phyloP scores from a whole-genome alignment of 1,139 yeast species.

The Saccharomyces hybrid region DNA sequence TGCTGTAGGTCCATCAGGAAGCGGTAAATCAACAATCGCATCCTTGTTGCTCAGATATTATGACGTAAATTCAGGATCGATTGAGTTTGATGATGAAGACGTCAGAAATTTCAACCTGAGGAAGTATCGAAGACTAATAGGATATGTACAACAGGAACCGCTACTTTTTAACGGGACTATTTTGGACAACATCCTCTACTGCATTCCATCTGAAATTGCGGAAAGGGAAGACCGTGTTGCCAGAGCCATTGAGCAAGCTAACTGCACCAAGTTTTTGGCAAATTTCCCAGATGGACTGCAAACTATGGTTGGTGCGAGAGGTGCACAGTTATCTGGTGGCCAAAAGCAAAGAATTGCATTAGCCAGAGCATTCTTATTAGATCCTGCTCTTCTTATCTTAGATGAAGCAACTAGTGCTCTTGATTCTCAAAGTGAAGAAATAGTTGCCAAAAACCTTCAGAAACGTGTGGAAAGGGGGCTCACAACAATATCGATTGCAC shows the following conservation, averaged over 20 bases:
- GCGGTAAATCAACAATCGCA: constrained; percentile 84
- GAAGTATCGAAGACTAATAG: constrained; percentile 65
- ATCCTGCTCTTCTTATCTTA: constrained; percentile 58
- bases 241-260: constrained; percentile 45
- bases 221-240: constrained; percentile 27
- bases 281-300: constrained; percentile 76
- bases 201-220: constrained; percentile 45
- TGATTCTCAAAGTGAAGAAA: constrained; percentile 64
- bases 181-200: constrained; percentile 71
- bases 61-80: constrained; percentile 50
- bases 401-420: constrained; percentile 80
- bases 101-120: constrained; percentile 59
- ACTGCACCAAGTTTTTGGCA: constrained; percentile 58
- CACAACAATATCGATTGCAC: constrained; percentile 90
- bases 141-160: constrained; percentile 89
- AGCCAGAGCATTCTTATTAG: constrained; percentile 66
- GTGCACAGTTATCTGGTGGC: constrained; percentile 78
- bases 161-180: constrained; percentile 71
- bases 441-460: constrained; percentile 53
- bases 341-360: constrained; percentile 86
- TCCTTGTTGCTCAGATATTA: constrained; percentile 67
- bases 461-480: constrained; percentile 63
- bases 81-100: constrained; percentile 59
- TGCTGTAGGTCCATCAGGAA: constrained; percentile 86
- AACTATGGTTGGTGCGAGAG: constrained; percentile 80